Evolutionary conservation across 2,329 filamentous ascomycete genomes (phyloP).

Genomic region (Ophiostoma montium): DNA sequence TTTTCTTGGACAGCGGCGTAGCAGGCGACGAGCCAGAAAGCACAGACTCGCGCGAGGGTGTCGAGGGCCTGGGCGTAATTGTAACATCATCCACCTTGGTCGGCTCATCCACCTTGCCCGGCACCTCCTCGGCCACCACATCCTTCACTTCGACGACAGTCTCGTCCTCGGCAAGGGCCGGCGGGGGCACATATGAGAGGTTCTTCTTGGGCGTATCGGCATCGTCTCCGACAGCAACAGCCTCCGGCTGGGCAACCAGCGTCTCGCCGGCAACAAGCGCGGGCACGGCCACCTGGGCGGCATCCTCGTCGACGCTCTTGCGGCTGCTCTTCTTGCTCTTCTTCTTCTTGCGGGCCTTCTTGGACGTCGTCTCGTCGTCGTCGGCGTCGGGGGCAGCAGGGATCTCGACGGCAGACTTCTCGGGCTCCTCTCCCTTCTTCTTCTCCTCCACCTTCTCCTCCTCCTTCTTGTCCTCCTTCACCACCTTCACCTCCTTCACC

Average conservation of each 20-base stretch:
- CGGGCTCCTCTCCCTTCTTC: neutral
- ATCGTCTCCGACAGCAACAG: neutral
- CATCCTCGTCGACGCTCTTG: neutral
- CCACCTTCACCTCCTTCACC: no score
- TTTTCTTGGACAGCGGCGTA: neutral
- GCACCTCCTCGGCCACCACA: no score
- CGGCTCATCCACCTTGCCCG: neutral
- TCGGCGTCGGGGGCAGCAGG: neutral
- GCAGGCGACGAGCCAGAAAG: neutral
- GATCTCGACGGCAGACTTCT: neutral
- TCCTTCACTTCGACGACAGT: neutral
- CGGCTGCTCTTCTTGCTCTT: conserved; percentile 3
- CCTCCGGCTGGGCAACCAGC: conserved; percentile 2
- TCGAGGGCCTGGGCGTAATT: neutral
- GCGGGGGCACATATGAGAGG: neutral
- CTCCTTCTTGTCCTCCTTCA: neutral
- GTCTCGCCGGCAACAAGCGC: neutral
- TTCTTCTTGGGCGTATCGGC: neutral
- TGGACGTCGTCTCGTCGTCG: neutral
- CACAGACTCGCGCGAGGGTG: neutral
- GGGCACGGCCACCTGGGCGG: neutral
- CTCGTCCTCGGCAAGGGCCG: neutral
- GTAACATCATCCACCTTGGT: neutral
- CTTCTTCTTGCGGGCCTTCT: conserved; percentile 1
- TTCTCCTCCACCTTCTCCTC: no score